A percentile compares a stretch with the other conserved stretches of the same genome.
phyloP scores from a whole-genome alignment of 495 filamentous ascomycete species.

The Poronia punctata region DNA sequence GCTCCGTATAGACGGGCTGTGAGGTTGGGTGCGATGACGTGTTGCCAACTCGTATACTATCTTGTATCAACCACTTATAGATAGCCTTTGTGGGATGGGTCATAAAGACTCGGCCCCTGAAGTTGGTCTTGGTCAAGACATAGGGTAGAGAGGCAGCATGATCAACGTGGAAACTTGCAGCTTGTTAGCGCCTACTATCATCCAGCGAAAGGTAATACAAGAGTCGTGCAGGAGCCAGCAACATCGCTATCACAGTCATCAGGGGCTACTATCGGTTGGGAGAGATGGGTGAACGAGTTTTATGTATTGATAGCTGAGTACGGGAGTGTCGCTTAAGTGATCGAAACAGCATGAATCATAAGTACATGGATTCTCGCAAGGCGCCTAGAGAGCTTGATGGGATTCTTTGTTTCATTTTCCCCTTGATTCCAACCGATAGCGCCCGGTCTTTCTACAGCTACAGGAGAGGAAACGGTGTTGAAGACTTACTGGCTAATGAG shows the following conservation, averaged over 20 bases:
- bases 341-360: slow-evolving; percentile 3
- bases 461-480: slow-evolving; percentile 14
- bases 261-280: slow-evolving; percentile 15
- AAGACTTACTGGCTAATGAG: slow-evolving; percentile 90
- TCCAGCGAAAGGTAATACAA: slow-evolving; percentile 3
- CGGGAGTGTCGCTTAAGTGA: slow-evolving; percentile 10
- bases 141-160: slow-evolving; percentile 95
- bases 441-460: slow-evolving; percentile 12
- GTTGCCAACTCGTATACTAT: slow-evolving; percentile 82
- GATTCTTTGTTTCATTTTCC: neutral
- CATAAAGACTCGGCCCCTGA: slow-evolving; percentile 96
- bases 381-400: neutral
- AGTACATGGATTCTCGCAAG: neutral
- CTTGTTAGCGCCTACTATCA: slow-evolving; percentile 23
- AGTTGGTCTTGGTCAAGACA: slow-evolving; percentile 95
- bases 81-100: slow-evolving; percentile 98
- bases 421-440: slow-evolving; percentile 15
- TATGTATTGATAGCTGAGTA: slow-evolving; percentile 29
- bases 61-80: slow-evolving; percentile 98
- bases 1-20: slow-evolving; percentile 79
- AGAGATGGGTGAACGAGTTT: slow-evolving; percentile 16
- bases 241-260: slow-evolving; percentile 15
- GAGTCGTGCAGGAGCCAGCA: neutral
- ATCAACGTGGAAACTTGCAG: slow-evolving; percentile 85
- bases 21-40: slow-evolving; percentile 70